phyloP scores from a whole-genome alignment of 306 rosid species.

The Psophocarpus tetragonolobus region DNA sequence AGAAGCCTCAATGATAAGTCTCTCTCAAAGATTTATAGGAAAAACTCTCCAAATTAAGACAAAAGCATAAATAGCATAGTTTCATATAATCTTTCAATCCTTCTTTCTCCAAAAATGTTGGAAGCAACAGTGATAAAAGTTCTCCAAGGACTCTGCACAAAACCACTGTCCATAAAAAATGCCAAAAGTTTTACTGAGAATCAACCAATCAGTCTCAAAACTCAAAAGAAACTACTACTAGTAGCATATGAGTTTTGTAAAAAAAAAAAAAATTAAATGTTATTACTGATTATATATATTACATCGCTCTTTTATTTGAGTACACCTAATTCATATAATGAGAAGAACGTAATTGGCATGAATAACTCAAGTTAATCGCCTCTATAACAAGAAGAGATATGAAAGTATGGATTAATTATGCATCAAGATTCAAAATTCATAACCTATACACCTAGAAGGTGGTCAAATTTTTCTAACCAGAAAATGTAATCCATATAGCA shows the following conservation, averaged over 20 bases:
- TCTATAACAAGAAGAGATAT: not conserved
- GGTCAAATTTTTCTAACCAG: conserved; percentile 15
- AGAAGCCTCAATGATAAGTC: not conserved
- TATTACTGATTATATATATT: not conserved
- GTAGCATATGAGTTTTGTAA: not conserved
- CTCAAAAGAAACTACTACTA: not conserved
- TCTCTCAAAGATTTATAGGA: not conserved
- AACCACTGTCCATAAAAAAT: not conserved
- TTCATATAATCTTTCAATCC: not conserved
- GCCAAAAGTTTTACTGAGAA: not conserved
- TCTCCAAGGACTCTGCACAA: not conserved
- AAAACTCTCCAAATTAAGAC: not conserved
- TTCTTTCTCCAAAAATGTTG: not conserved
- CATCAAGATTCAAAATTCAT: not conserved
- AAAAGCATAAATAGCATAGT: not conserved
- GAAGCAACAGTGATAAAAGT: not conserved
- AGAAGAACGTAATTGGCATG: not conserved
- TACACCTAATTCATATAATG: not conserved
- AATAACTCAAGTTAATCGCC: not conserved
- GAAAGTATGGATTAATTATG: not conserved
- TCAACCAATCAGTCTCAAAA: not conserved
- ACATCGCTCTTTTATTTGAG: no score
- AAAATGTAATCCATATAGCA: conserved; percentile 1
- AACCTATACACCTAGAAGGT: not conserved
- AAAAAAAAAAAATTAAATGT: not conserved